These are phyloP conservation scores for Malus hybrid DNA, from an alignment of 331 rosid genomes.

Conservation along the genomic window DNA sequence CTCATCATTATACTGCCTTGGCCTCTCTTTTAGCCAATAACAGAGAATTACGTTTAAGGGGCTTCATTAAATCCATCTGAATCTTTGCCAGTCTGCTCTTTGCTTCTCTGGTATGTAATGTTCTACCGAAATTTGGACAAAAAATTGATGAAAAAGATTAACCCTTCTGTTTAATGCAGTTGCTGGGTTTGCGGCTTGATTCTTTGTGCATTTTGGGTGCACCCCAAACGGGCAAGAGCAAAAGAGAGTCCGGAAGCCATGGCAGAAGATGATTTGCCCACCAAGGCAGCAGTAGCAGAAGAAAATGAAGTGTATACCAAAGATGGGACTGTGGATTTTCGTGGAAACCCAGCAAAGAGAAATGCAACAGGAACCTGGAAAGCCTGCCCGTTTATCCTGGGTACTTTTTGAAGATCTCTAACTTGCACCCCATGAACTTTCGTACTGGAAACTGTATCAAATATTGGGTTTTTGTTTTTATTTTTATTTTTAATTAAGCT, in stretches of 20 bases:
- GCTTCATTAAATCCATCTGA: neutral
- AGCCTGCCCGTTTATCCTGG: conserved; percentile 50
- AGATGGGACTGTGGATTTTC: conserved; percentile 38
- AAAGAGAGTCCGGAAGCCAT: neutral
- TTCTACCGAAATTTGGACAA: neutral
- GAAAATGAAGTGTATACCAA: conserved; percentile 27
- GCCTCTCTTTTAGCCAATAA: neutral
- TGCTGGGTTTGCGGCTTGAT: neutral
- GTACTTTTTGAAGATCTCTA: conserved; percentile 1
- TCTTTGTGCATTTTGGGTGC: neutral
- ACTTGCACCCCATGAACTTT: neutral
- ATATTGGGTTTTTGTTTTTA: neutral
- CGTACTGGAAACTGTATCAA: neutral
- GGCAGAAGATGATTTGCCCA: conserved; percentile 1
- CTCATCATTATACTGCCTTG: too few relatives aligned
- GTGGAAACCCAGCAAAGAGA: conserved; percentile 37
- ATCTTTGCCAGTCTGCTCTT: neutral
- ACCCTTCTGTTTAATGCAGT: neutral
- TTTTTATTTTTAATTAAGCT: neutral
- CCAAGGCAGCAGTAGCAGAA: conserved; percentile 15
- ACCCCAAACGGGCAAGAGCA: neutral
- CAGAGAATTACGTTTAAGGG: neutral
- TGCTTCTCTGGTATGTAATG: neutral
- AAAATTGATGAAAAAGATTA: neutral
- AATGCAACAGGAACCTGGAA: conserved; percentile 43